phyloP scores from a whole-genome alignment of 345 rosid genomes.

The Arabidopsis thaliana region TAIR10.1 NC_003075.7:10235001-10235500 shows the following conservation, averaged over 20 bases:
- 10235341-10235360: conserved; percentile 31
- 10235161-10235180: background rate
- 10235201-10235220: conserved; percentile 15
- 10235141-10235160: background rate
- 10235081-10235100: conserved; percentile 8
- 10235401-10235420: background rate
- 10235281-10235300: background rate
- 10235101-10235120: conserved; percentile 36
- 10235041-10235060: conserved; percentile 34
- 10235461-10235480: conserved; percentile 22
- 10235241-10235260: conserved; percentile 17
- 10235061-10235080: background rate
- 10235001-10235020: conserved; percentile 3
- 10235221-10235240: background rate
- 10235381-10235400: background rate
- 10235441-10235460: conserved; percentile 2
- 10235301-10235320: background rate
- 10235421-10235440: background rate
- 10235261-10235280: conserved; percentile 30
- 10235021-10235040: conserved; percentile 32
- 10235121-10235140: conserved; percentile 12
- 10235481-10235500: conserved; percentile 2
- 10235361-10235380: background rate
- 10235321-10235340: conserved; percentile 45
- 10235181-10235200: background rate